phyloP scores from a whole-genome alignment of 2,329 filamentous ascomycete species.

The Aspergillus pseudoviridinutans region DNA sequence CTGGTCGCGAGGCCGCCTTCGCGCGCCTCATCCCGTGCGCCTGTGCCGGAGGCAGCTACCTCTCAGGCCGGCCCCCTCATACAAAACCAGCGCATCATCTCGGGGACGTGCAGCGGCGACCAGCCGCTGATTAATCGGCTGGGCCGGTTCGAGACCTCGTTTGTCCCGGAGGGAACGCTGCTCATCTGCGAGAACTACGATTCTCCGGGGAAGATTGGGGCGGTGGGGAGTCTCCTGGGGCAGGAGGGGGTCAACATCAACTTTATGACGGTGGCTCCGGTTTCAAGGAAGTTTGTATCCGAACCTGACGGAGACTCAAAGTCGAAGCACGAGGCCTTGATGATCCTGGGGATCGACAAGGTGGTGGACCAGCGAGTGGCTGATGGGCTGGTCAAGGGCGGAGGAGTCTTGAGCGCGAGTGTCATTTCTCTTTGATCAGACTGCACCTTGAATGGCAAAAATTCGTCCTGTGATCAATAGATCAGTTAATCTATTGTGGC shows the following conservation, averaged over 20 bases:
- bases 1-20: constrained; percentile 52
- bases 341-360: constrained; percentile 73
- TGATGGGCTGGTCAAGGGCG: constrained; percentile 45
- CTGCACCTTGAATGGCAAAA: too few relatives aligned
- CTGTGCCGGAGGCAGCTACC: constrained; percentile 23
- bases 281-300: constrained; percentile 19
- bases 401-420: constrained; percentile 53
- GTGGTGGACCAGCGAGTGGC: constrained; percentile 57
- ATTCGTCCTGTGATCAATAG: too few relatives aligned
- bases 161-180: constrained; percentile 68
- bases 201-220: constrained; percentile 75
- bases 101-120: constrained; percentile 36
- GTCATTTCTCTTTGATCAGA: constrained; percentile 41
- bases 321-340: constrained; percentile 63
- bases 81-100: constrained; percentile 50
- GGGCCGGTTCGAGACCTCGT: constrained; percentile 69
- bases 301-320: constrained; percentile 5
- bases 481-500: too few relatives aligned
- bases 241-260: constrained; percentile 70
- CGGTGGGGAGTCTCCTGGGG: constrained; percentile 68
- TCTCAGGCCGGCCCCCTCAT: neutral
- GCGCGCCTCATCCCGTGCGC: constrained; percentile 32
- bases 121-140: constrained; percentile 64
- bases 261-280: constrained; percentile 69
- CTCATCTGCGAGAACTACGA: constrained; percentile 81